Conservation (phyloP, 345 rosid genomes). For the Theobroma cacao region DNA sequence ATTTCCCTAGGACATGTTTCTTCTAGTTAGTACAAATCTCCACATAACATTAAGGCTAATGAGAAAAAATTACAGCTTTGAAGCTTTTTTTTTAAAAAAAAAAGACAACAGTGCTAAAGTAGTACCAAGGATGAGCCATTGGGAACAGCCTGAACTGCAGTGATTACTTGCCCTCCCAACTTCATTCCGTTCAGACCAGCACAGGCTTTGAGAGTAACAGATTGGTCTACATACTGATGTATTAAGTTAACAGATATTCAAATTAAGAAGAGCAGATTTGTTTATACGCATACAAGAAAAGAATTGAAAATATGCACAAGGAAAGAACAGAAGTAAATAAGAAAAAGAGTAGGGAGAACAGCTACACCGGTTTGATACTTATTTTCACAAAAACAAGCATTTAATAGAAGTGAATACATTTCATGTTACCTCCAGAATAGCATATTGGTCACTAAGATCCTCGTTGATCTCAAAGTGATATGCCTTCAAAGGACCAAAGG, state of each 20-base stretch:
- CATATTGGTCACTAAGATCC: conserved; percentile 38
- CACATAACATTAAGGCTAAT: background rate
- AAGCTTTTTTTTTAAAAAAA: conserved; percentile 5
- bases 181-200: conserved; percentile 90
- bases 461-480: conserved; percentile 50
- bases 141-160: conserved; percentile 72
- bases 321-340: background rate
- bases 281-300: background rate
- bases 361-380: background rate
- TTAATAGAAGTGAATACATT: conserved; percentile 12
- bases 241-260: conserved; percentile 1
- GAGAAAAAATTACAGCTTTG: background rate
- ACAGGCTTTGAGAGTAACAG: conserved; percentile 73
- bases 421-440: conserved; percentile 80
- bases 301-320: background rate
- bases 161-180: conserved; percentile 78
- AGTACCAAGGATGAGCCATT: conserved; percentile 48
- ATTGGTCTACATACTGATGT: conserved; percentile 71
- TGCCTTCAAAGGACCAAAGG: conserved; percentile 84
- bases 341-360: background rate
- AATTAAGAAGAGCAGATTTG: conserved; percentile 7
- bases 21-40: conserved; percentile 26
- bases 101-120: conserved; percentile 12
- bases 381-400: conserved; percentile 2
- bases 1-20: conserved; percentile 41